phyloP scores from a whole-genome alignment of 2,329 filamentous ascomycete species.

The Microdochium paspali region DNA sequence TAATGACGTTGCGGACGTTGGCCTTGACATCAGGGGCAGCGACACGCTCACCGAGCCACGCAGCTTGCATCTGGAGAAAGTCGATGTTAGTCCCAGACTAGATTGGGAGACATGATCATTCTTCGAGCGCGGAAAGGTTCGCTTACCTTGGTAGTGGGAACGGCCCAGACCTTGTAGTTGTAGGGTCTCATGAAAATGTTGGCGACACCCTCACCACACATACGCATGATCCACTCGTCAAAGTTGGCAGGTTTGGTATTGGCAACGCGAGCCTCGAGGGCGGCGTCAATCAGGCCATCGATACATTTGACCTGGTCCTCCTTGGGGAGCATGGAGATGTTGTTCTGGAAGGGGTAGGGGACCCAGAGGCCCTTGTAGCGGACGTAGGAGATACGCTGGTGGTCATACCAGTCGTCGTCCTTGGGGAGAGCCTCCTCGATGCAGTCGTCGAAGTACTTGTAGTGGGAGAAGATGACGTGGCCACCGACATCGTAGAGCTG shows the following conservation, averaged over 20 bases:
- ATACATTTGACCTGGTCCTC: constrained; percentile 93
- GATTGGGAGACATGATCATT: background rate
- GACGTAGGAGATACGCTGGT: constrained; percentile 98
- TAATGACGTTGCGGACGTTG: constrained; percentile 86
- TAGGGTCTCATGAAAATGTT: constrained; percentile 98
- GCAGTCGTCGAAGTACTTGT: constrained; percentile 99
- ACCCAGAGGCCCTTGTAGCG: constrained; percentile 96
- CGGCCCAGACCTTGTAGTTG: constrained; percentile 99
- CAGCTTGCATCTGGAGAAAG: constrained; percentile 79
- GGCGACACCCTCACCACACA: constrained; percentile 80
- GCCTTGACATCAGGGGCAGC: constrained; percentile 93
- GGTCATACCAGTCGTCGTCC: constrained; percentile 90
- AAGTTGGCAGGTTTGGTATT: constrained; percentile 94
- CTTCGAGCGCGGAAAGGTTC: background rate
- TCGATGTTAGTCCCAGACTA: constrained; percentile 1
- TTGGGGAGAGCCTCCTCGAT: constrained; percentile 93
- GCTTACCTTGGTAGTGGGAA: constrained; percentile 87
- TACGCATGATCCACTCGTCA: constrained; percentile 95
- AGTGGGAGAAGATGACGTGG: constrained; percentile 98
- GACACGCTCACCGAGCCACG: constrained; percentile 97
- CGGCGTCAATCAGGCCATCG: constrained; percentile 91
- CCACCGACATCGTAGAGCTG: constrained; percentile 98
- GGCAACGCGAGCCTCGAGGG: constrained; percentile 75
- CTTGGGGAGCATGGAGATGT: constrained; percentile 96
- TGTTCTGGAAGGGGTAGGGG: constrained; percentile 99